Conservation (phyloP, 805 yeast species). For the Metschnikowia santaceciliae region DNA sequence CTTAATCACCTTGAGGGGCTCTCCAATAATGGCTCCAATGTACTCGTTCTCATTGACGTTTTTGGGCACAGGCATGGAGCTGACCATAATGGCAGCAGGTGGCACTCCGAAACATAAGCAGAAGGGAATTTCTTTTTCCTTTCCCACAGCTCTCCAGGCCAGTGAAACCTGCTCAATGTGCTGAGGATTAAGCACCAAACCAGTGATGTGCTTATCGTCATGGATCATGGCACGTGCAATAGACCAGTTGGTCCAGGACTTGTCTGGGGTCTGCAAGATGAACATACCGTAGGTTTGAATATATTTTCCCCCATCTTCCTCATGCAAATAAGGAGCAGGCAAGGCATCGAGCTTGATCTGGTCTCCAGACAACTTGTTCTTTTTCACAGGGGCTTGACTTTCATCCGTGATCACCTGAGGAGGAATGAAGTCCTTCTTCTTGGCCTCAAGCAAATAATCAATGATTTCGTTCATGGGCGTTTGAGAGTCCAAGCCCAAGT, state of each 20-base stretch:
- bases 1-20: slow-evolving; percentile 21
- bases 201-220: slow-evolving; percentile 21
- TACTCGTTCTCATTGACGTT: slow-evolving; percentile 20
- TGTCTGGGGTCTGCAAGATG: slow-evolving; percentile 23
- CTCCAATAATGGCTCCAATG: slow-evolving; percentile 24
- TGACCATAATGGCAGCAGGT: slow-evolving; percentile 24
- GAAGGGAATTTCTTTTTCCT: slow-evolving; percentile 20
- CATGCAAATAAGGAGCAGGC: slow-evolving; percentile 22
- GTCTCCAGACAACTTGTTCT: slow-evolving; percentile 17
- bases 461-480: slow-evolving; percentile 22
- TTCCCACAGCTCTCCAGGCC: slow-evolving; percentile 20
- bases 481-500: slow-evolving; percentile 18
- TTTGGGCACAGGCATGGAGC: slow-evolving; percentile 36
- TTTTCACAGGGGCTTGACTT: slow-evolving; percentile 18
- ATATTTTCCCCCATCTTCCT: slow-evolving; percentile 23
- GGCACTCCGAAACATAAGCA: slow-evolving; percentile 26
- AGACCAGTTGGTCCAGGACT: slow-evolving; percentile 26
- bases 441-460: slow-evolving; percentile 17
- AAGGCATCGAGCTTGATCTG: slow-evolving; percentile 16
- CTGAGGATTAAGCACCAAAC: slow-evolving; percentile 24
- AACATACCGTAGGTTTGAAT: slow-evolving; percentile 27
- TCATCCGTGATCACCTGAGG: slow-evolving; percentile 11
- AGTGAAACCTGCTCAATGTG: slow-evolving; percentile 23
- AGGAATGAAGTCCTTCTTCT: slow-evolving; percentile 13
- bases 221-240: slow-evolving; percentile 25